These are phyloP conservation scores for Alternaria dauci DNA, from an alignment of 2,329 filamentous ascomycete genomes.

Conservation along the genomic window DNA sequence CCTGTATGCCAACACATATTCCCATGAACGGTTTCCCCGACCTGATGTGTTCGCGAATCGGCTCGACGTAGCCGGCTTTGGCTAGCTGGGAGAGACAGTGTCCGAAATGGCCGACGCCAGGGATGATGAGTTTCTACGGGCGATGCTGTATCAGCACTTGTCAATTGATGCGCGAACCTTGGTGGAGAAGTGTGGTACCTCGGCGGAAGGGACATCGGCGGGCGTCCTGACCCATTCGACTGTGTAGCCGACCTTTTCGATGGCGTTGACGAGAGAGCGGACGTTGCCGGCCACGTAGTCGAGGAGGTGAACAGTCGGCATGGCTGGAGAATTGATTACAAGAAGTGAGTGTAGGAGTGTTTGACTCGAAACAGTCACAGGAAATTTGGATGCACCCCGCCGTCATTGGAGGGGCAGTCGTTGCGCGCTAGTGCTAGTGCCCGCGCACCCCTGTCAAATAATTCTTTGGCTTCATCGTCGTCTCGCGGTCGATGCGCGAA, in stretches of 20 bases:
- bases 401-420: slow-evolving; percentile 21
- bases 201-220: slow-evolving; percentile 82
- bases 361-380: slow-evolving; percentile 12
- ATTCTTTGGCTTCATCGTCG: slow-evolving; percentile 24
- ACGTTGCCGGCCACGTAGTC: slow-evolving; percentile 98
- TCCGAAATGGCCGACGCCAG: slow-evolving; percentile 96
- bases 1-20: slow-evolving; percentile 94
- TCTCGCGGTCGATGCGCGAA: slow-evolving; percentile 2
- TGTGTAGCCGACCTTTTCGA: slow-evolving; percentile 91
- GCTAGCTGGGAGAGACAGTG: slow-evolving; percentile 90
- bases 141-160: slow-evolving; percentile 44
- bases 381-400: slow-evolving; percentile 22
- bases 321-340: slow-evolving; percentile 50
- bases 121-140: slow-evolving; percentile 85
- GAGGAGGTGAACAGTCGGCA: slow-evolving; percentile 80
- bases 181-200: slow-evolving; percentile 63
- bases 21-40: slow-evolving; percentile 98
- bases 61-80: slow-evolving; percentile 81
- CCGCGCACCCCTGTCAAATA: slow-evolving; percentile 21
- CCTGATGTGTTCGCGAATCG: slow-evolving; percentile 82
- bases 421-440: slow-evolving; percentile 22
- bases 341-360: not conserved
- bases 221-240: slow-evolving; percentile 92
- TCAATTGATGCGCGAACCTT: slow-evolving; percentile 35
- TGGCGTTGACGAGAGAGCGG: slow-evolving; percentile 94